Evolutionary conservation across 495 filamentous ascomycete species (phyloP).

Genomic region (Beverwykella pulmonaria): DNA sequence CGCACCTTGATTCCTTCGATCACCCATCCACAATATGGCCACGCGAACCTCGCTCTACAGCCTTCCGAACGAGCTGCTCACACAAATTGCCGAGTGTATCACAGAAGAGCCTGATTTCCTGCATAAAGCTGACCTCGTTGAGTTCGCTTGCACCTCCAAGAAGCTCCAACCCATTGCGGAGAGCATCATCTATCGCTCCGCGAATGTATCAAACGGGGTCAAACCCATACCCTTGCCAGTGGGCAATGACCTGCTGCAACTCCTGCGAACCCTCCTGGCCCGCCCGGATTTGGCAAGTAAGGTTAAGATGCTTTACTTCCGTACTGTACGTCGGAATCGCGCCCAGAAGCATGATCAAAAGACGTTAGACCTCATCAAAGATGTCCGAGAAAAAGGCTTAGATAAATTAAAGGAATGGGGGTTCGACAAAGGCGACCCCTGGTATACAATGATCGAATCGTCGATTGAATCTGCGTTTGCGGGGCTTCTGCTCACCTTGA

Average conservation of each 20-base stretch:
- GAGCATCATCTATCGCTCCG: neutral
- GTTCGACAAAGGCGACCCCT: neutral
- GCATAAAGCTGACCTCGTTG: neutral
- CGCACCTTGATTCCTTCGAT: too few relatives aligned
- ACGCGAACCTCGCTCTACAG: neutral
- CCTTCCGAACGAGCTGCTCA: neutral
- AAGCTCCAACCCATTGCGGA: neutral
- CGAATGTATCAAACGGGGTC: neutral
- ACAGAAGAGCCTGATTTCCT: neutral
- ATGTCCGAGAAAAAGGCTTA: neutral
- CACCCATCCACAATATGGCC: neutral
- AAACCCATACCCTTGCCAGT: neutral
- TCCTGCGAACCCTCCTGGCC: neutral
- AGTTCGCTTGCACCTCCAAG: neutral
- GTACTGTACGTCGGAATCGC: neutral
- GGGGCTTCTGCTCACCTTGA: neutral
- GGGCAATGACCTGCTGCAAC: neutral
- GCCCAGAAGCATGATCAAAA: neutral
- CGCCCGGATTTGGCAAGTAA: neutral
- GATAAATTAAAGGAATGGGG: neutral
- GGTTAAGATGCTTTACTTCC: neutral
- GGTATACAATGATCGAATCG: neutral
- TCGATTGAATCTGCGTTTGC: constrained; percentile 9
- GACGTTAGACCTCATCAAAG: neutral
- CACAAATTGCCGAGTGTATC: neutral